Percentiles rank a stretch among this genome's conserved stretches.
These are phyloP conservation scores for Lactifluus piperatus DNA, from an alignment of 768 basidiomycete genomes.

Conservation along the genomic window DNA sequence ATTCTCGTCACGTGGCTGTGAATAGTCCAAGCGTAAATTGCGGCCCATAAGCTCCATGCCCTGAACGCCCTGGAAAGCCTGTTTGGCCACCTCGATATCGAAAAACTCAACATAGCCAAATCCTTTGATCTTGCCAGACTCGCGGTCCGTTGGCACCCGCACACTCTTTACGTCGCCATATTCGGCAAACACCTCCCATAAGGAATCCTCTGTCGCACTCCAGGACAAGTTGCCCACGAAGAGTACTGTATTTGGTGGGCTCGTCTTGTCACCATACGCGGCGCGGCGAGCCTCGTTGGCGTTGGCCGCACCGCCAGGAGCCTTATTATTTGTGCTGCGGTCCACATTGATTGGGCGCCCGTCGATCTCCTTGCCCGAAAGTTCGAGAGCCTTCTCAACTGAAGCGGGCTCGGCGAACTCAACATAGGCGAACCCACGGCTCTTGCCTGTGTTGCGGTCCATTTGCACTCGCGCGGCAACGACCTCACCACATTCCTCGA, in stretches of 20 bases:
- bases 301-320: conserved; percentile 29
- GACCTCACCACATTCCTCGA: conserved; percentile 82
- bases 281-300: conserved; percentile 61
- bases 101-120: conserved; percentile 96
- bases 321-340: conserved; percentile 50
- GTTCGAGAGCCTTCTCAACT: conserved; percentile 69
- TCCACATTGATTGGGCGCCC: conserved; percentile 85
- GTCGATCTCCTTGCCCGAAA: conserved; percentile 87
- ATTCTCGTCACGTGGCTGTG: conserved; percentile 64
- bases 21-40: conserved; percentile 59
- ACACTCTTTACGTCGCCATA: conserved; percentile 80
- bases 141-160: conserved; percentile 86
- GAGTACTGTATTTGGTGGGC: conserved; percentile 61
- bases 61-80: conserved; percentile 60
- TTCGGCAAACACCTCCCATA: conserved; percentile 89
- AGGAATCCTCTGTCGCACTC: conserved; percentile 63
- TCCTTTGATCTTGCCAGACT: conserved; percentile 85
- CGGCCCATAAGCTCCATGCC: conserved; percentile 80
- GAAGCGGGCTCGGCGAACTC: conserved; percentile 63
- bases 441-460: conserved; percentile 73
- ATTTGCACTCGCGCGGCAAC: conserved; percentile 81
- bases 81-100: conserved; percentile 68
- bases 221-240: conserved; percentile 92
- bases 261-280: conserved; percentile 64
- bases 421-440: conserved; percentile 81